Base-by-base conservation (phyloP, 1,284 basidiomycete genomes). In the Ceratobasidium sp. region DNA sequence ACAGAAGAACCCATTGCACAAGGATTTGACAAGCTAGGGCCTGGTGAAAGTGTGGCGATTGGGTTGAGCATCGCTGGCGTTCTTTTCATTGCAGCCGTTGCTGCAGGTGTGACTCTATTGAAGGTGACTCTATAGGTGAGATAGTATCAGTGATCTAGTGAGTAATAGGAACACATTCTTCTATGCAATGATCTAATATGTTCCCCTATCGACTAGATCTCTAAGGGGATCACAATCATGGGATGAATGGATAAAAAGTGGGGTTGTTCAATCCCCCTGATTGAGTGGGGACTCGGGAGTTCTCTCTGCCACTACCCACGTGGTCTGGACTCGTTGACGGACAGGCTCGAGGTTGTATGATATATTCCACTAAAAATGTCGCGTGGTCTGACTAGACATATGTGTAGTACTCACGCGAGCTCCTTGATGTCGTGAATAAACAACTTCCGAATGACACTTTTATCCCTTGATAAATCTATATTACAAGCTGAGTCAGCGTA, bases 11-110 rank as follows among this genome's bases (percentile, higher is more conserved):
- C 59, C 13, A 46, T 52, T 15, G 20, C 42, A 10, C 59, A 64
- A 33, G 71, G 71, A 17, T 74, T 74, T 40, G 71, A 74, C 33
- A 61, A 61, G 40, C 48, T 74, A 20, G 71, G 71, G 10, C 42
- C 44, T 54, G 71, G 71, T 6, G 71, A 74, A 38, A 65, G 71
- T 33, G 28, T 74, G n/a, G 71, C 61, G 3, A 23, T 74, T 7
- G 48, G 71, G n/a, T 52, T 74, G 48, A 74, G 71, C n/a, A 33
- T 74, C 13, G 46, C 54, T 26, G 71, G 44, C 1, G 71, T 74
- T 28, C 28, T 74, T n/a, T 50, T 59, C 28, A 13, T 74, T 26
- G 71, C 71, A 5, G 61, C n/a, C 12, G 59, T 74, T 50, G 71
- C 71, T 15, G 71, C 71, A 28, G 52, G 28, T 15, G 59, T 65